Evolutionary conservation across 192 early-diverging fungal species (phyloP), one percentile per base, ranked within the genome.

Genomic region (Coemansia sp.): DNA sequence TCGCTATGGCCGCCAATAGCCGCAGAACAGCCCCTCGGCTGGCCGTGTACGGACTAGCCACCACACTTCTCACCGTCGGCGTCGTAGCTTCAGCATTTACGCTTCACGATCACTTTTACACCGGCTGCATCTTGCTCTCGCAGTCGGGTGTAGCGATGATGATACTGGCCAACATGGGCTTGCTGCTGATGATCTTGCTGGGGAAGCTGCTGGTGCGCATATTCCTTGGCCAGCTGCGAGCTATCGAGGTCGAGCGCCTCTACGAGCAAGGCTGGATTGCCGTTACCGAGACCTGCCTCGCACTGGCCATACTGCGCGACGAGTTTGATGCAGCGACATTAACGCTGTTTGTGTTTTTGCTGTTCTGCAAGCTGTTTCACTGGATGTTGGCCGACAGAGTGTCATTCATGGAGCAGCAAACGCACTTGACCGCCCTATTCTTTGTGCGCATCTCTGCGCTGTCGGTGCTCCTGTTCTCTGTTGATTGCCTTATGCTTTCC

Each of bases 181-280:
- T 92, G 50, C 90, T 91, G 61, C 45, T 95, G 21, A 90, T 90
- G 1, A 90, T 97, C 33, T 59, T 97, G 57, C 62, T 90, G 12
- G 94, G 95, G 7, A 88, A 90, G 59, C 61, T 85, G 23, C 70
- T 95, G 36, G 91, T 94, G 52, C 79, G 88, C 20, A 69, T 93
- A 3, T 95, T 96, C 72, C 97, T 99, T 88, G 97, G 97, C 20
- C 84, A 84, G 31, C 86, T 99, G 66, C 84, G 97, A 34, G 88
- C 93, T 6, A 84, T 95, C 50, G 97, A 99, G 79, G 92, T 97
- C 20, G 97, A 99, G 90, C 95, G 97, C 67, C 81, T 98, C n/a
- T 98, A 99, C 68, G 97, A 99, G 72, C 86, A 92, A 23, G 92
- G 94, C 11, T 99, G 97, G 97, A 93, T 95, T 76, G 93, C 95